Base-by-base conservation (phyloP, 73 alveolate genomes). In the Blepharisma stoltei region DNA sequence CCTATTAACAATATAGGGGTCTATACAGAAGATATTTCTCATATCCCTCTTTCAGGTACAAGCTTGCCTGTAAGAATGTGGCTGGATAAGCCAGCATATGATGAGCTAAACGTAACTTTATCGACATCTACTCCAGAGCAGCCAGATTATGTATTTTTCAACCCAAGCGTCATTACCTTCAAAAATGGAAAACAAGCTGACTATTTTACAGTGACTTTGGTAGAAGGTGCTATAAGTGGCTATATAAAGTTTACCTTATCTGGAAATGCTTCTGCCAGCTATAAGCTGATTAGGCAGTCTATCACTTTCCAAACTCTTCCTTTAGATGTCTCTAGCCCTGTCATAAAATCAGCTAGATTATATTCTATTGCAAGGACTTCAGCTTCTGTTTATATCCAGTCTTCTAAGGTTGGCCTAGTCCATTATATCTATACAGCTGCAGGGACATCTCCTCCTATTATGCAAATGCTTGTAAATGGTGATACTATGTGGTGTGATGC, bases 301-400 rank as follows among this genome's bases (percentile, higher is more conserved):
- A 60, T 60, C 2, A n/a, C 73, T 20, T 60, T 60, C 23, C 73
- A 60, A 60, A 60, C 73, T 60, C 46, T 60, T 8, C 73, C 73
- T 14, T 14, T 60, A n/a, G 73, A 60, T 25, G 45, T 14, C 38
- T 8, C 14, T 1, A n/a, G 46, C 23, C 73, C 73, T 0, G 46
- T 9, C 6, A 4, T 60, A 14, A 14, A 60, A n/a, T 60, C 73
- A 1, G 46, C 23, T 4, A n/a, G 46, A 60, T 38, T 25, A 18
- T 8, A 8, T 20, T 8, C n/a, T 14, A 18, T 60, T 18, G 4
- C 49, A 14, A 14, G 73, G 46, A 25, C 45, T 14, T 60, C 38
- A 1, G 11, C 18, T 9, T 14, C n/a, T 1, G 38, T 60, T 8
- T 14, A n/a, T 14, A 25, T 60, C 5, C 14, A 60, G 5, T 14